Evolutionary conservation across 768 basidiomycete genomes (phyloP).

Genomic region (Xerocomus brunneocitrinus): DNA sequence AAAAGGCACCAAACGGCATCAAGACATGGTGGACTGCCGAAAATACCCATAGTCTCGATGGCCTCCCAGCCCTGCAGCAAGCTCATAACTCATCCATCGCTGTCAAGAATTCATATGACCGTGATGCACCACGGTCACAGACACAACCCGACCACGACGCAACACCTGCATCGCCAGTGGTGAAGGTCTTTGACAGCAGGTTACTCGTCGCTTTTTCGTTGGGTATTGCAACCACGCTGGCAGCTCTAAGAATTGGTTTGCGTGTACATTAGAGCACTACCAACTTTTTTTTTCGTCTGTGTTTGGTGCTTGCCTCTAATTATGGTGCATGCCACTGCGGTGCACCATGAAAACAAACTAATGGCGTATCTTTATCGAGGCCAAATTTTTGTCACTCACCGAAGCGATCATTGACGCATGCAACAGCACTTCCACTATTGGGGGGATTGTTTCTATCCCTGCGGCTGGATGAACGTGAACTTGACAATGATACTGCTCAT

Average conservation of each 20-base stretch:
- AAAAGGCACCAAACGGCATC: slow-evolving; percentile 40
- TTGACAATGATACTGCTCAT: too few species aligned
- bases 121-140: slow-evolving; percentile 8
- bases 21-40: slow-evolving; percentile 50
- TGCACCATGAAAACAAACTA: too few species aligned
- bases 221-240: slow-evolving; percentile 22
- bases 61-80: slow-evolving; percentile 43
- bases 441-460: too few species aligned
- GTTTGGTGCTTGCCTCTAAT: too few species aligned
- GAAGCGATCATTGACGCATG: too few species aligned
- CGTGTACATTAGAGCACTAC: slow-evolving; percentile 1
- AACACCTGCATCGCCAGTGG: background rate
- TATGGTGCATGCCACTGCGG: too few species aligned
- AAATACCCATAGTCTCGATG: slow-evolving; percentile 53
- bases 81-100: slow-evolving; percentile 23
- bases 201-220: slow-evolving; percentile 28
- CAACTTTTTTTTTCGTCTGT: background rate
- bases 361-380: too few species aligned
- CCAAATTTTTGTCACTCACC: too few species aligned
- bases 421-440: too few species aligned
- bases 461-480: too few species aligned
- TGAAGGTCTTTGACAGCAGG: slow-evolving; percentile 1
- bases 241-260: slow-evolving; percentile 10
- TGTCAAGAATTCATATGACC: slow-evolving; percentile 22
- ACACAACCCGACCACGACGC: background rate